phyloP scores from a whole-genome alignment of 805 yeast species.

The Lachancea thermotolerans region DNA sequence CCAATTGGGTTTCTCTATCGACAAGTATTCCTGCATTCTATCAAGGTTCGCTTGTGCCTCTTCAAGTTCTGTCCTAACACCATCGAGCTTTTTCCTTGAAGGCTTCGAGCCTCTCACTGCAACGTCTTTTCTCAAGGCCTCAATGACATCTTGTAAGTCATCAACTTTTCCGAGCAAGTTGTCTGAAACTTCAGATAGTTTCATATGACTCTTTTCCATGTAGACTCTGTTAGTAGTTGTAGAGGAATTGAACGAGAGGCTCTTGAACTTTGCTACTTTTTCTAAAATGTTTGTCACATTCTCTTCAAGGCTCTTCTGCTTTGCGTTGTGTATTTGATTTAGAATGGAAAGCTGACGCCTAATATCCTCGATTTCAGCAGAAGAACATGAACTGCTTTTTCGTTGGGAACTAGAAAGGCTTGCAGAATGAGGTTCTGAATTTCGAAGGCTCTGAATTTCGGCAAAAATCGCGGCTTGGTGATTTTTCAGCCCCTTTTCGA shows the following conservation, averaged over 20 bases:
- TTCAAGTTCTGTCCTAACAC: conserved; percentile 57
- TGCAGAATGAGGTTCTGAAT: background rate
- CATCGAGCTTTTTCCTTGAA: conserved; percentile 60
- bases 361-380: conserved; percentile 35
- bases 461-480: background rate
- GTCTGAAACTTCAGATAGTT: conserved; percentile 74
- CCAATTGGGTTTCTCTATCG: conserved; percentile 76
- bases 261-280: conserved; percentile 47
- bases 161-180: conserved; percentile 70
- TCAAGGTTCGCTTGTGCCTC: conserved; percentile 48
- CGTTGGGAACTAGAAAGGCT: background rate
- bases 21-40: conserved; percentile 53
- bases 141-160: conserved; percentile 87
- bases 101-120: conserved; percentile 87
- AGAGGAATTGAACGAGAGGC: conserved; percentile 35
- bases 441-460: conserved; percentile 1
- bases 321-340: conserved; percentile 46
- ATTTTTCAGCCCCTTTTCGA: background rate
- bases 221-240: conserved; percentile 40
- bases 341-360: conserved; percentile 54
- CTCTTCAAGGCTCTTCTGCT: conserved; percentile 37
- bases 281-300: conserved; percentile 39
- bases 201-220: conserved; percentile 68
- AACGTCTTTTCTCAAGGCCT: conserved; percentile 82
- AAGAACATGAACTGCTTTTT: background rate